phyloP scores from a whole-genome alignment of 768 basidiomycete species.

The Boletus rubescentipes region DNA sequence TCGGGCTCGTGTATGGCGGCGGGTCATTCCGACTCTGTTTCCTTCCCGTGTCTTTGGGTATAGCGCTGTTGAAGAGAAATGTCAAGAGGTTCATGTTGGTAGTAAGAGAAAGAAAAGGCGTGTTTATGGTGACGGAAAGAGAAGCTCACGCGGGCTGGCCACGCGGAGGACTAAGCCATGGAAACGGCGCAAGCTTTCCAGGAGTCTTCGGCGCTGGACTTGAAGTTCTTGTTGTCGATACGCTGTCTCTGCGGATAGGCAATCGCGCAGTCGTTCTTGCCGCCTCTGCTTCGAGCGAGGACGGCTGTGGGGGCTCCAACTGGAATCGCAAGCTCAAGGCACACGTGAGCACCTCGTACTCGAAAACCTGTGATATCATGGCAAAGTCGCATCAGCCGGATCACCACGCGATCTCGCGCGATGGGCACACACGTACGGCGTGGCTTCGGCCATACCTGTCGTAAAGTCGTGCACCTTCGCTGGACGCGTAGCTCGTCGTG shows the following conservation, averaged over 20 bases:
- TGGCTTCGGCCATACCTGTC: constrained; percentile 10
- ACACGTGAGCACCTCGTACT: constrained; percentile 26
- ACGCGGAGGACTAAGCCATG: constrained; percentile 8
- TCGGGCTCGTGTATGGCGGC: constrained; percentile 16
- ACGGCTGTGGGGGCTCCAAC: background rate
- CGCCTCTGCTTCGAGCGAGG: background rate
- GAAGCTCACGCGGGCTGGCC: constrained; percentile 8
- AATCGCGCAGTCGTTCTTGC: background rate
- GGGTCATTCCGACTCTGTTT: background rate
- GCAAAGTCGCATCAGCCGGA: background rate
- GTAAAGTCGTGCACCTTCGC: constrained; percentile 15
- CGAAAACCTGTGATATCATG: constrained; percentile 8
- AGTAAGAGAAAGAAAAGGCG: background rate
- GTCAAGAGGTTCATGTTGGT: background rate
- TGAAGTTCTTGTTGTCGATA: background rate
- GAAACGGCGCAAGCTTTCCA: background rate
- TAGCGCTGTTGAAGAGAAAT: background rate
- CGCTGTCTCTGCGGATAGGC: background rate
- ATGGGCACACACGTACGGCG: constrained; percentile 7
- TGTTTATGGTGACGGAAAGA: too few relatives aligned
- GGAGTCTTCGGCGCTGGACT: background rate
- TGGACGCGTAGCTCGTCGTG: constrained; percentile 8
- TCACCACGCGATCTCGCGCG: background rate
- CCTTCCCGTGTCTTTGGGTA: background rate
- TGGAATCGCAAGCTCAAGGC: constrained; percentile 19